phyloP scores from a whole-genome alignment of 495 filamentous ascomycete genomes.

The Trypethelium eluteriae region DNA sequence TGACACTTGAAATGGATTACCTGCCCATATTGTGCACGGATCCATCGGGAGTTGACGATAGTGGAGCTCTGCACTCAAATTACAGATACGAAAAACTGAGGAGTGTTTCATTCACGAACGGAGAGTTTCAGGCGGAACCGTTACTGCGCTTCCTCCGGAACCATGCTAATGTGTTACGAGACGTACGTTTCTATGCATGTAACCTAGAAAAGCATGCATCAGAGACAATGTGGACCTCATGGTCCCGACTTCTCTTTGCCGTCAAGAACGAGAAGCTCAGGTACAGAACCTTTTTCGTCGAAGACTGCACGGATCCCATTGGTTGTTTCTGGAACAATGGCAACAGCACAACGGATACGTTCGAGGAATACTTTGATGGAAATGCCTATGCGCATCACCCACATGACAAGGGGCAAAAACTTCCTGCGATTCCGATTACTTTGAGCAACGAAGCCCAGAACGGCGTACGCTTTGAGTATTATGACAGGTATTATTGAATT shows the following conservation, averaged over 20 bases:
- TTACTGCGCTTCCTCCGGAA: not conserved
- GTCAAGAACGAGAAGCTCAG: not conserved
- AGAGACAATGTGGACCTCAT: not conserved
- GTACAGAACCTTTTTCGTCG: not conserved
- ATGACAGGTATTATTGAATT: conserved; percentile 9
- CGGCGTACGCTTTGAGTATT: not conserved
- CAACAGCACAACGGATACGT: not conserved
- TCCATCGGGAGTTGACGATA: not conserved
- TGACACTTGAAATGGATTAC: conserved; percentile 3
- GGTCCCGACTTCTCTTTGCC: not conserved
- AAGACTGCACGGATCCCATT: not conserved
- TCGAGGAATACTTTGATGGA: not conserved
- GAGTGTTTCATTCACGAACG: not conserved
- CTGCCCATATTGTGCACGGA: not conserved
- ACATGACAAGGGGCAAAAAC: too few relatives aligned
- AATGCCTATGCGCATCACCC: not conserved
- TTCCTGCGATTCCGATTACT: not conserved
- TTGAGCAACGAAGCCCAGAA: not conserved
- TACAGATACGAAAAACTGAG: not conserved
- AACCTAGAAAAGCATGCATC: not conserved
- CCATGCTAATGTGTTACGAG: not conserved
- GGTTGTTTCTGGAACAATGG: not conserved
- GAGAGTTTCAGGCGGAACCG: not conserved
- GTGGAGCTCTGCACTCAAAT: not conserved
- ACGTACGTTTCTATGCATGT: conserved; percentile 1